Evolutionary conservation across 2,329 filamentous ascomycete species (phyloP), one percentile per base, ranked within the genome.

Genomic region (Talaromyces sp.): DNA sequence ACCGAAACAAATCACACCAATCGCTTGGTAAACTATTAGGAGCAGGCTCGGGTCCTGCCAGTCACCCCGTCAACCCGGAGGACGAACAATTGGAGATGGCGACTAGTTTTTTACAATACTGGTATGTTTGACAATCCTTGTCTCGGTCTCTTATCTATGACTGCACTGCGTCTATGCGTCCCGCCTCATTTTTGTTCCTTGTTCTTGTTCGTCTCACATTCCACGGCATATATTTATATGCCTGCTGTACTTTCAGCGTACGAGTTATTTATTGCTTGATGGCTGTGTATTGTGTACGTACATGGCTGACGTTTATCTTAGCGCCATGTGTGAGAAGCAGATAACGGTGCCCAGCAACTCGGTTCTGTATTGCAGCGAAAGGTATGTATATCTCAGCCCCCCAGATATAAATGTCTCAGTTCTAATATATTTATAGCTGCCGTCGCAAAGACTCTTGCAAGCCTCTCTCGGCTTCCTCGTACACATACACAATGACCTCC

Each of bases 311-410:
- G 51, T 67, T 58, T 54, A 65, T 67, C 65, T 68, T 72, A 89
- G 86, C 76, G 84, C 86, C 68, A 87, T 84, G 72, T 89, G 87
- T 75, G 87, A 89, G 75, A 87, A 83, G 74, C 86, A 89, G 77
- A 89, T 89, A 71, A 83, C 86, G 62, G 82, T 84, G 36, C 87
- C 87, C 17, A 83, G 84, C 74, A 85, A 85, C 72, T 82, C 81
- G 17, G 81, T 88, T 47, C 79, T 89, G 53, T 89, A 89, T 74
- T 89, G 87, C 78, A 88, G 86, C 61, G 85, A 88, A 79, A 83
- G 83, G 86, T 88, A 81, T 38, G 73, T 80, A 74, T 59, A 64
- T 63, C 68, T 40, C 19, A 61, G 15, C 25, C 49, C 49, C 47
- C 47, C 13, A 29, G 49, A 10, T 43, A 29, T 61, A 29, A 49